A percentile compares a stretch with the other conserved stretches of the same genome.
These are phyloP conservation scores for Dictyostelium intermedium DNA, from an alignment of 78 protist genomes.

Conservation along the genomic window DNA sequence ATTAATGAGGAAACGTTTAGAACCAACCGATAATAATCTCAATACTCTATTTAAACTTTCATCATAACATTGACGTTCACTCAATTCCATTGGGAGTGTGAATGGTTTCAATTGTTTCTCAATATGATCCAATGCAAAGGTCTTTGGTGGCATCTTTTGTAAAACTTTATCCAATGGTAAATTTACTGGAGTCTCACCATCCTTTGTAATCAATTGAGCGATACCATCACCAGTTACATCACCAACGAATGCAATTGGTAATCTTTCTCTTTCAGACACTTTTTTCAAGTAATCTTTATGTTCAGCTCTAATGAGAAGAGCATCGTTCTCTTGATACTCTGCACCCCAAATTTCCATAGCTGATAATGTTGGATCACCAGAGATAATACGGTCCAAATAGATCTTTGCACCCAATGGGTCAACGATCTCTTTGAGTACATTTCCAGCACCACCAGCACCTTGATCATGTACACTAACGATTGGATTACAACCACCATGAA, in stretches of 20 bases:
- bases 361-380: conserved; percentile 84
- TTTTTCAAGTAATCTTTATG: conserved; percentile 24
- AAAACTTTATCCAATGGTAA: conserved; percentile 81
- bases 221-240: conserved; percentile 88
- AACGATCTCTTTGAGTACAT: conserved; percentile 91
- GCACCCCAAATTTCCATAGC: conserved; percentile 94
- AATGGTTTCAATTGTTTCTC: conserved; percentile 21
- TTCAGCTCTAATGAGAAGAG: conserved; percentile 71
- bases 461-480: conserved; percentile 93
- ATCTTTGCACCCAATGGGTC: conserved; percentile 85
- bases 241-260: conserved; percentile 85
- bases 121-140: conserved; percentile 41
- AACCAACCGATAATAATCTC: conserved; percentile 87
- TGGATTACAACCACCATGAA: conserved; percentile 86
- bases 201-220: conserved; percentile 21
- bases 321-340: conserved; percentile 92
- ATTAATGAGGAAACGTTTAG: conserved; percentile 94
- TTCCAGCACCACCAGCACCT: conserved; percentile 93
- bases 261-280: conserved; percentile 82
- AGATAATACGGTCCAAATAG: conserved; percentile 44
- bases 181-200: conserved; percentile 72
- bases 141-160: conserved; percentile 88
- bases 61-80: not conserved
- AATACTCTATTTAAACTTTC: conserved; percentile 81
- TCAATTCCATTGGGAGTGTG: not conserved